Conservation (phyloP, 2,329 filamentous ascomycete species). For the Phaeosphaeria sp. region DNA sequence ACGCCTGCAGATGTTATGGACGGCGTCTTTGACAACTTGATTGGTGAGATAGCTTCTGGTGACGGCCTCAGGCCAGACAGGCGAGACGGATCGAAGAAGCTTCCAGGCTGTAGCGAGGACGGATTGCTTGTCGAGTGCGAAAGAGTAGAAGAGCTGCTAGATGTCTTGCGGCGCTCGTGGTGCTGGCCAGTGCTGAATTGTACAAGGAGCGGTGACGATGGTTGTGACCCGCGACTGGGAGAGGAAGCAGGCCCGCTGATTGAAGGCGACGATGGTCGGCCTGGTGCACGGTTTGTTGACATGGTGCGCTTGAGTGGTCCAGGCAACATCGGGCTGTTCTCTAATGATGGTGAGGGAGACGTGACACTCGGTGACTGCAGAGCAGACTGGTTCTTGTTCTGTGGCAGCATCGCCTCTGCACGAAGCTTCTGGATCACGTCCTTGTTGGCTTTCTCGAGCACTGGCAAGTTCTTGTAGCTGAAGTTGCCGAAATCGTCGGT, state of each 20-base stretch:
- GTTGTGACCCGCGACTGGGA: conserved; percentile 82
- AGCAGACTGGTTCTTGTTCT: conserved; percentile 57
- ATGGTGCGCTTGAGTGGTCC: conserved; percentile 82
- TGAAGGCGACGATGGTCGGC: conserved; percentile 84
- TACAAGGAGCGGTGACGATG: conserved; percentile 90
- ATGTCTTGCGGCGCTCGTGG: conserved; percentile 87
- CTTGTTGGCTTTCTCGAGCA: conserved; percentile 97
- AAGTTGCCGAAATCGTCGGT: conserved; percentile 96
- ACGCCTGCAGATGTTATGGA: conserved; percentile 53
- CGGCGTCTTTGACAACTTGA: conserved; percentile 55
- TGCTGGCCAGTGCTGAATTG: conserved; percentile 90
- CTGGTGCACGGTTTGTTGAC: conserved; percentile 77
- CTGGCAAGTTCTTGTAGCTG: conserved; percentile 94
- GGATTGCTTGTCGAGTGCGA: conserved; percentile 75
- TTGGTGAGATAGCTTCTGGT: conserved; percentile 63
- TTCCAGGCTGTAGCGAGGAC: conserved; percentile 71
- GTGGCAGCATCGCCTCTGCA: conserved; percentile 82
- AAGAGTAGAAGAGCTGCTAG: conserved; percentile 83
- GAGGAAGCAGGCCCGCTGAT: conserved; percentile 83
- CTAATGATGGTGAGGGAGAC: conserved; percentile 72
- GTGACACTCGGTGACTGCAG: conserved; percentile 51
- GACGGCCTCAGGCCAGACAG: conserved; percentile 58
- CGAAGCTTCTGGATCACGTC: conserved; percentile 97
- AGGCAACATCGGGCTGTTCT: conserved; percentile 83
- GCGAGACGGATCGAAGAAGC: conserved; percentile 75